A percentile compares a stretch with the other conserved stretches of the same genome.
These are phyloP conservation scores for Dothidotthia symphoricarpi DNA, from an alignment of 2,329 filamentous ascomycete genomes.

Conservation along the genomic window DNA sequence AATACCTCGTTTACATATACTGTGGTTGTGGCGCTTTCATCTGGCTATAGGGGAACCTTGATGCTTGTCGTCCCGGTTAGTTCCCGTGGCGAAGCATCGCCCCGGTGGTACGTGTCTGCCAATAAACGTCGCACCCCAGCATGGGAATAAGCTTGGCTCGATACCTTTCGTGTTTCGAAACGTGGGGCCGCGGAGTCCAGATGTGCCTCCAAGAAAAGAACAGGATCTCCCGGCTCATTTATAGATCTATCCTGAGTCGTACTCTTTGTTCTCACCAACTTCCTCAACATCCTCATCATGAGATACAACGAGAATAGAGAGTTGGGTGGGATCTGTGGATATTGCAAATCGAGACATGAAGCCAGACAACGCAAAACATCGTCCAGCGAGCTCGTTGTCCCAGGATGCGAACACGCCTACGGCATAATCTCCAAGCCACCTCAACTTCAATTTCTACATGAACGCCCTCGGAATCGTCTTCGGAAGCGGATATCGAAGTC, in stretches of 20 bases:
- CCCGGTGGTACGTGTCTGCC: conserved; percentile 8
- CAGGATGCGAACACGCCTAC: conserved; percentile 3
- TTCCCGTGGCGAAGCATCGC: conserved; percentile 6
- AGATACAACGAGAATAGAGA: conserved; percentile 8
- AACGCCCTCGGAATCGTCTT: conserved; percentile 5
- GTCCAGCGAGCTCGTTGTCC: conserved; percentile 1
- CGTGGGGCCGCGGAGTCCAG: conserved; percentile 3
- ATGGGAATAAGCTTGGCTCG: conserved; percentile 4
- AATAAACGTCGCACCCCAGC: conserved; percentile 2
- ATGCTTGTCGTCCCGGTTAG: conserved; percentile 8
- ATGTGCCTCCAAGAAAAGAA: neutral
- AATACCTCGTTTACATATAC: neutral
- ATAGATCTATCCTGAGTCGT: conserved; percentile 1
- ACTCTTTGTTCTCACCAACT: neutral
- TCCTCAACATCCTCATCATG: conserved; percentile 7
- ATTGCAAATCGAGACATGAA: conserved; percentile 2
- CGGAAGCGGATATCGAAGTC: conserved; percentile 4
- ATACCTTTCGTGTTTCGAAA: conserved; percentile 12
- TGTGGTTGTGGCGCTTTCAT: too few relatives aligned
- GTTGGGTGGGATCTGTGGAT: conserved; percentile 11
- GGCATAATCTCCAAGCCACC: conserved; percentile 11
- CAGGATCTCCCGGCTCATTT: neutral
- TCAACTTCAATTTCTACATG: conserved; percentile 3
- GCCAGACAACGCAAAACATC: neutral
- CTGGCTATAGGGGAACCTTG: too few relatives aligned